These are phyloP conservation scores for Stephanodiscus minutulus DNA, from an alignment of 108 stramenopile genomes.

Conservation along the genomic window DNA sequence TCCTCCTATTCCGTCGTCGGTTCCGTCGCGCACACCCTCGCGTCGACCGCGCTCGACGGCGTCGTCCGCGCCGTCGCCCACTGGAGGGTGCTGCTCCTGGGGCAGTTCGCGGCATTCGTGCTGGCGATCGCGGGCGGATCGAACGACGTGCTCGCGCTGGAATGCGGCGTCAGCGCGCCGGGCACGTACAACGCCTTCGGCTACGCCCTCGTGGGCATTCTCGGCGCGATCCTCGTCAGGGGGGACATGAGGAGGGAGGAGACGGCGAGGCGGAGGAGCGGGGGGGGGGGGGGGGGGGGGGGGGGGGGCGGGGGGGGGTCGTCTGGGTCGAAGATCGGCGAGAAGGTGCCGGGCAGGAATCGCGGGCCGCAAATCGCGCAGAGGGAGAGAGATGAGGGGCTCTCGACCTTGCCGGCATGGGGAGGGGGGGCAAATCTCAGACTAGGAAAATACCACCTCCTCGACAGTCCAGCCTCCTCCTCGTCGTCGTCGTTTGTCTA, in stretches of 20 bases:
- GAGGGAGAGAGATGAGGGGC: no score
- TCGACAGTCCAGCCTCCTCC: no score
- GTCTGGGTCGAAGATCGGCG: not conserved
- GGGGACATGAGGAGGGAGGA: slow-evolving; percentile 15
- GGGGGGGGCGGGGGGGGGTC: not conserved
- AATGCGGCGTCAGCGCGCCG: slow-evolving; percentile 62
- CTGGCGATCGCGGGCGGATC: slow-evolving; percentile 34
- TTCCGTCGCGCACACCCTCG: slow-evolving; percentile 25
- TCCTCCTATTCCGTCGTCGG: slow-evolving; percentile 15
- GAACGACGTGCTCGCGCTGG: slow-evolving; percentile 33
- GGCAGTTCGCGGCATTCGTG: slow-evolving; percentile 31
- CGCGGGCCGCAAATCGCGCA: no score
- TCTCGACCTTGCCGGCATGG: no score
- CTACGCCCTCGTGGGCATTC: slow-evolving; percentile 49
- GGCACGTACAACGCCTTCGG: slow-evolving; percentile 58
- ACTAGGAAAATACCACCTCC: no score
- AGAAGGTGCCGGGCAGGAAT: no score
- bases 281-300: not conserved
- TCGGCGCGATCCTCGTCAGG: slow-evolving; percentile 26
- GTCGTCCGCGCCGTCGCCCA: slow-evolving; percentile 34
- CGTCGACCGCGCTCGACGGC: slow-evolving; percentile 43
- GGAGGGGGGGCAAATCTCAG: no score
- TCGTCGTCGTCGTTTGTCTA: no score
- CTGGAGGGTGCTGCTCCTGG: slow-evolving; percentile 45
- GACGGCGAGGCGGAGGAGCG: not conserved